These are phyloP conservation scores for Entrophospora sp. DNA, from an alignment of 192 early-diverging fungal species.

Conservation along the genomic window DNA sequence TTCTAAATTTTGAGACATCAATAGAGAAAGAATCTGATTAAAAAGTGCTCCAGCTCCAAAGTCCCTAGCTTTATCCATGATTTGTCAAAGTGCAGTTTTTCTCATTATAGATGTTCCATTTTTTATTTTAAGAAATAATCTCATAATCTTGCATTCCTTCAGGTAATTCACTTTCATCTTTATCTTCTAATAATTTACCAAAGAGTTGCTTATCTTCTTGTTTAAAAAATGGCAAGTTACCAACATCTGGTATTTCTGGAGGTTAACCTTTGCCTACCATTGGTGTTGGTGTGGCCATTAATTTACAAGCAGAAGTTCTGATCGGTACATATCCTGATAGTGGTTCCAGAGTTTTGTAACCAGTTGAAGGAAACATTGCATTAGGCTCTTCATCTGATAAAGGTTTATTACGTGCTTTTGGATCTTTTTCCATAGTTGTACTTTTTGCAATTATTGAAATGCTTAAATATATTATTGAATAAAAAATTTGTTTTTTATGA, in stretches of 20 bases:
- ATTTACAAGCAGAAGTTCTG: constrained; percentile 90
- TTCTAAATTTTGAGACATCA: constrained; percentile 96
- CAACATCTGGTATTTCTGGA: constrained; percentile 81
- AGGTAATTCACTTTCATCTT: constrained; percentile 73
- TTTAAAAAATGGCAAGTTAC: constrained; percentile 85
- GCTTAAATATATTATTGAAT: too few relatives aligned
- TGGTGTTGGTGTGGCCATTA: constrained; percentile 89
- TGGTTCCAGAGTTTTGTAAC: constrained; percentile 88
- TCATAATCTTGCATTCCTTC: constrained; percentile 94
- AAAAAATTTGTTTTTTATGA: too few relatives aligned
- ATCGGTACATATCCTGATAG: constrained; percentile 86
- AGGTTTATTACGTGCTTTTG: constrained; percentile 79
- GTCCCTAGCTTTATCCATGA: constrained; percentile 91
- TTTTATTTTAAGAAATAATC: constrained; percentile 93
- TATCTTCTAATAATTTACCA: constrained; percentile 78
- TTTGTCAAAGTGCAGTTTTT: constrained; percentile 86
- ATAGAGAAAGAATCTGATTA: constrained; percentile 89
- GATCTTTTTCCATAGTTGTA: constrained; percentile 65
- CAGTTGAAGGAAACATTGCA: constrained; percentile 79
- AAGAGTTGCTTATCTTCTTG: constrained; percentile 98
- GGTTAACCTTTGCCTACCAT: constrained; percentile 68
- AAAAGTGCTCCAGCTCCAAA: constrained; percentile 92
- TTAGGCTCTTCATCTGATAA: constrained; percentile 94
- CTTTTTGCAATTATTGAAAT: constrained; percentile 26
- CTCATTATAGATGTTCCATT: constrained; percentile 94